These are phyloP conservation scores for Phyllachora maydis DNA, from an alignment of 2,329 filamentous ascomycete genomes.

Conservation along the genomic window DNA sequence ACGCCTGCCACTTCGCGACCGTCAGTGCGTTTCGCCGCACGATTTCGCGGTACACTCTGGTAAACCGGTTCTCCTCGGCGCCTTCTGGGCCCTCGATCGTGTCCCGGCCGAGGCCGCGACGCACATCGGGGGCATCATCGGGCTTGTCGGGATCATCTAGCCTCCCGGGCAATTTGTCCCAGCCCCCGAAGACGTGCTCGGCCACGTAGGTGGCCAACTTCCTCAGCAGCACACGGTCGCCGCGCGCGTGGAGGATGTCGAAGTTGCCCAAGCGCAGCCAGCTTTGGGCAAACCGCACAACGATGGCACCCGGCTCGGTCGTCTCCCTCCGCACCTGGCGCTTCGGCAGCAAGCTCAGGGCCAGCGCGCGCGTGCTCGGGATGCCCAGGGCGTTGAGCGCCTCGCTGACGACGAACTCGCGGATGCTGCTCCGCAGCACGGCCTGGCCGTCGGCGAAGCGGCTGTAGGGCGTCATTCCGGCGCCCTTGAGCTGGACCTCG, in stretches of 20 bases:
- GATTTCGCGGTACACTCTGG: conserved; percentile 73
- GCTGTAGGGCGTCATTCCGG: conserved; percentile 82
- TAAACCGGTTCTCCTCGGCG: conserved; percentile 66
- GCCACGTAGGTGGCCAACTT: conserved; percentile 65
- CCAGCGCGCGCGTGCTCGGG: conserved; percentile 69
- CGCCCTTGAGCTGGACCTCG: conserved; percentile 87
- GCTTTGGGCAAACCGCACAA: conserved; percentile 72
- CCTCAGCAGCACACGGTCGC: conserved; percentile 55
- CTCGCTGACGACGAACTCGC: conserved; percentile 88
- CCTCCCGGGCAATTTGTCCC: conserved; percentile 58
- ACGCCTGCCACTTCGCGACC: conserved; percentile 89
- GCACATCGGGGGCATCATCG: conserved; percentile 15
- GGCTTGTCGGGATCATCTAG: conserved; percentile 29
- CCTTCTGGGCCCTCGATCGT: conserved; percentile 46
- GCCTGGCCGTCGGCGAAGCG: conserved; percentile 93
- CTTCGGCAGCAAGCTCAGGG: conserved; percentile 57
- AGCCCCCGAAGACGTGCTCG: conserved; percentile 73
- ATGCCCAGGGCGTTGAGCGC: conserved; percentile 69
- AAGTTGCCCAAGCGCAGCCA: conserved; percentile 95
- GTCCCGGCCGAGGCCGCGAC: conserved; percentile 33
- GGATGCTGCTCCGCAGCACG: conserved; percentile 76
- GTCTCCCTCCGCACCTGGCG: conserved; percentile 57
- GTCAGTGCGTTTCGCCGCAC: conserved; percentile 68
- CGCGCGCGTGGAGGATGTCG: conserved; percentile 68
- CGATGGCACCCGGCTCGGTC: conserved; percentile 78